Base-by-base conservation (phyloP, 2,329 filamentous ascomycete genomes). In the Berkeleyomyces rouxiae region DNA sequence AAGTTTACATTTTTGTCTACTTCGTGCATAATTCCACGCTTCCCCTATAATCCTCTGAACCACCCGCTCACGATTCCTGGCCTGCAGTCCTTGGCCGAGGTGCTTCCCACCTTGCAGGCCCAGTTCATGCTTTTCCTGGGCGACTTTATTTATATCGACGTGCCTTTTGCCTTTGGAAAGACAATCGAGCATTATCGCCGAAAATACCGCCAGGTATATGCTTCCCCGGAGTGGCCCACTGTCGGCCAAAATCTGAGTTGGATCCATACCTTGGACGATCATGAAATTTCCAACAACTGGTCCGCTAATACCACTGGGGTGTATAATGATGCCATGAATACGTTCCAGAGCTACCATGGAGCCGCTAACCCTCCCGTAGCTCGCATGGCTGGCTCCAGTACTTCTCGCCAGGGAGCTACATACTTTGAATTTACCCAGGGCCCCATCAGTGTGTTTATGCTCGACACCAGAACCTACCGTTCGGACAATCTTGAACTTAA, bases 241-340 rank as follows among this genome's bases (percentile, higher is more conserved):
- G 84, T 88, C 9, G 83, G 83, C 0, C 79, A 86, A 67, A 85
- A 90, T 62, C 77, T 97, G n/a, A 95, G 91, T 68, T 99, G 93
- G 93, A 89, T 97, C 53, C 93, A 99, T 70, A 91, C 95, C 1
- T 81, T 96, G 5, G 93, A 99, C 70, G 93, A 99, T 71, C 93
- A 99, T 69, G 93, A 99, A 71, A 96, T 99, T 66, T 82, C 82
- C 4, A 97, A 99, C 68, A 93, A 97, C 74, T 97, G 91, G 90
- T 84, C 86, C 65, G 78, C 81, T 16, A 93, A 92, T 70, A 86
- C 82, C 11, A 90, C 88, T 0, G 88, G 88, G 4, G 81, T 95
- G 0, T 96, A 92, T 70, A 73, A 79, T 2, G 82, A 86, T 0
- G 91, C 92, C 3, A 82, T 88, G 53, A 90, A 95, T 65, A 89